A percentile compares a stretch with the other conserved stretches of the same genome.
Conservation (phyloP, 192 early-diverging fungal species). For the Coemansia sp. region DNA sequence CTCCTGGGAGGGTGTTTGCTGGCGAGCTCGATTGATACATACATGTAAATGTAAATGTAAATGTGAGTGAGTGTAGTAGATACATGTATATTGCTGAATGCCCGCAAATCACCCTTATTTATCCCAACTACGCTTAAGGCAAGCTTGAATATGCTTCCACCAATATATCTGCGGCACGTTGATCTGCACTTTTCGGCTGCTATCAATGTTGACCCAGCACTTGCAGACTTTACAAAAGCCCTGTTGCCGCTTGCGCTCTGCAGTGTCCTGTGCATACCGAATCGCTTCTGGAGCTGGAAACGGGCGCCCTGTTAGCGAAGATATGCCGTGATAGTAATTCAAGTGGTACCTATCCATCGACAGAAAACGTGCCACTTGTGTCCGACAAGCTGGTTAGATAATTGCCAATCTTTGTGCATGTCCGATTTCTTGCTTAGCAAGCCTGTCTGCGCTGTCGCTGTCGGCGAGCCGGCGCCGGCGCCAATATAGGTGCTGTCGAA, state of each 20-base stretch:
- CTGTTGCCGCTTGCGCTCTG: constrained; percentile 17
- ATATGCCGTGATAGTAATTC: constrained; percentile 53
- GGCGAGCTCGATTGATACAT: too few relatives aligned
- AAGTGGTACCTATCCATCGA: constrained; percentile 55
- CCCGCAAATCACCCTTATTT: too few relatives aligned
- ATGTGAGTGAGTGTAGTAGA: too few relatives aligned
- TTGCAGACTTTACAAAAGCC: constrained; percentile 47
- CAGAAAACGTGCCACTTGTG: too few relatives aligned
- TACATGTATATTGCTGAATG: too few relatives aligned
- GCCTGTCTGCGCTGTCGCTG: too few relatives aligned
- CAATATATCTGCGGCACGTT: constrained; percentile 53
- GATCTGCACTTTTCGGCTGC: constrained; percentile 28
- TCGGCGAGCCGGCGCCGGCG: too few relatives aligned
- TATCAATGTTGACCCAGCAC: constrained; percentile 42
- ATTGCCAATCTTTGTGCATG: too few relatives aligned
- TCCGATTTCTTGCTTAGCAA: too few relatives aligned
- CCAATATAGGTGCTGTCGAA: too few relatives aligned
- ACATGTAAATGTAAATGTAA: background rate
- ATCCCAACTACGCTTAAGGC: constrained; percentile 45
- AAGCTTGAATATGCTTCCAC: constrained; percentile 55
- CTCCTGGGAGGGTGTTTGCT: too few relatives aligned
- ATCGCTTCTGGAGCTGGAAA: constrained; percentile 32
- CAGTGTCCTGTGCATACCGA: constrained; percentile 2
- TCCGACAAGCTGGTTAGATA: too few relatives aligned
- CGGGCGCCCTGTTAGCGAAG: constrained; percentile 45